These are phyloP conservation scores for Ambrosia hybrid DNA, from an alignment of 140 eudicot species.

Conservation along the genomic window DNA sequence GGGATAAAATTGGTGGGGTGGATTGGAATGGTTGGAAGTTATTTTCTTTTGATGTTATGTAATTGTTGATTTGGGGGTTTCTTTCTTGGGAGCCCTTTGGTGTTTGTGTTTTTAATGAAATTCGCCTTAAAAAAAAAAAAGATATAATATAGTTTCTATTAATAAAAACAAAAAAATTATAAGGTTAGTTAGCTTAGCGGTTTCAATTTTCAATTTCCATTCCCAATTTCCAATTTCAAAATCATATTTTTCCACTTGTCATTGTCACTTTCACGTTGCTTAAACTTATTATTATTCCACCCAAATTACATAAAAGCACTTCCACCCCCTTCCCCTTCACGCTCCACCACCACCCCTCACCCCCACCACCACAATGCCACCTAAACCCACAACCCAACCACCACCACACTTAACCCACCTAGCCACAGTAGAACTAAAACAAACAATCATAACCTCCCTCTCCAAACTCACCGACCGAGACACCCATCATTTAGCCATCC, in stretches of 20 bases:
- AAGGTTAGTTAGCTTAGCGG: conserved; percentile 4
- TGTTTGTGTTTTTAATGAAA: too few relatives aligned
- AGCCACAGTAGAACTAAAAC: conserved; percentile 81
- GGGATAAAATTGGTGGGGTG: too few relatives aligned
- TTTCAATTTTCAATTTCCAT: conserved; percentile 17
- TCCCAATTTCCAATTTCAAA: conserved; percentile 11
- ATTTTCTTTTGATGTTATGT: too few relatives aligned
- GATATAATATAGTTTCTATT: too few relatives aligned
- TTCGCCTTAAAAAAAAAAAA: too few relatives aligned
- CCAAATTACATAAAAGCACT: conserved; percentile 14
- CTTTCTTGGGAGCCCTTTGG: too few relatives aligned
- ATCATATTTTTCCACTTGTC: conserved; percentile 2
- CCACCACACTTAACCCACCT: conserved; percentile 59
- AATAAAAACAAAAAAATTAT: background rate
- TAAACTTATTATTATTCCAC: background rate
- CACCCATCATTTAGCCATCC: conserved; percentile 91
- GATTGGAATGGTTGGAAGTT: too few relatives aligned
- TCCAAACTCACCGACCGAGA: conserved; percentile 85
- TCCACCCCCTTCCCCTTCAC: background rate
- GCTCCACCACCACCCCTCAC: conserved; percentile 2
- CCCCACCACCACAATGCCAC: conserved; percentile 28
- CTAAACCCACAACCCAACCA: conserved; percentile 49
- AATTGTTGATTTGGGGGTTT: too few relatives aligned
- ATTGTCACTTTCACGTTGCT: conserved; percentile 33
- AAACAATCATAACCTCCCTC: conserved; percentile 59